These are phyloP conservation scores for Daedaleopsis nitida DNA, from an alignment of 768 basidiomycete species.

Conservation along the genomic window DNA sequence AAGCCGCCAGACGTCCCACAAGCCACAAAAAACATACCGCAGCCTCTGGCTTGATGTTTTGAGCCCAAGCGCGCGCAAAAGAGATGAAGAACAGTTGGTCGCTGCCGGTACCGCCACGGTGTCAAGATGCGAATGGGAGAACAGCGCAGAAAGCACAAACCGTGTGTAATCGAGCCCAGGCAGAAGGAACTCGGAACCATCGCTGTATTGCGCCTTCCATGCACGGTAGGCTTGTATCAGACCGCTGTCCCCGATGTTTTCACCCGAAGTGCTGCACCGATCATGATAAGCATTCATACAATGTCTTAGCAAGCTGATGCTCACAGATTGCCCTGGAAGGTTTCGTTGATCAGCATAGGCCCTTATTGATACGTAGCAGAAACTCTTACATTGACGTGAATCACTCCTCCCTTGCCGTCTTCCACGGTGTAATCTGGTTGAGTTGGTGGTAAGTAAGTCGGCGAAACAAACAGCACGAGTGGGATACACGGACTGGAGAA, in stretches of 20 bases:
- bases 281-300: neutral
- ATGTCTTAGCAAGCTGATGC: constrained; percentile 23
- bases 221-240: constrained; percentile 87
- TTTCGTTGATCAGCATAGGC: neutral
- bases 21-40: constrained; percentile 45
- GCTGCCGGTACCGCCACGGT: constrained; percentile 37
- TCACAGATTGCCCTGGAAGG: constrained; percentile 72
- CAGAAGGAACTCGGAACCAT: constrained; percentile 70
- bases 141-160: constrained; percentile 35
- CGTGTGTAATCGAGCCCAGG: constrained; percentile 81
- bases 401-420: constrained; percentile 80
- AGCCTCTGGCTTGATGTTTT: constrained; percentile 75
- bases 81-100: constrained; percentile 96
- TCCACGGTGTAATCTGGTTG: constrained; percentile 72
- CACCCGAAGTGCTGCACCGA: constrained; percentile 73
- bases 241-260: constrained; percentile 88
- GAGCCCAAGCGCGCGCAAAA: constrained; percentile 87
- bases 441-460: neutral
- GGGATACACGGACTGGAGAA: constrained; percentile 66
- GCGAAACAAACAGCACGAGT: neutral
- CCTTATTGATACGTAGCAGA: neutral
- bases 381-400: constrained; percentile 80
- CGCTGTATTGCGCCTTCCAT: constrained; percentile 78
- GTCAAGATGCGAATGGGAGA: neutral
- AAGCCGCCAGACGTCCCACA: neutral